Evolutionary conservation across 108 stramenopile genomes (phyloP).

Genomic region (Cyclotella atomus): DNA sequence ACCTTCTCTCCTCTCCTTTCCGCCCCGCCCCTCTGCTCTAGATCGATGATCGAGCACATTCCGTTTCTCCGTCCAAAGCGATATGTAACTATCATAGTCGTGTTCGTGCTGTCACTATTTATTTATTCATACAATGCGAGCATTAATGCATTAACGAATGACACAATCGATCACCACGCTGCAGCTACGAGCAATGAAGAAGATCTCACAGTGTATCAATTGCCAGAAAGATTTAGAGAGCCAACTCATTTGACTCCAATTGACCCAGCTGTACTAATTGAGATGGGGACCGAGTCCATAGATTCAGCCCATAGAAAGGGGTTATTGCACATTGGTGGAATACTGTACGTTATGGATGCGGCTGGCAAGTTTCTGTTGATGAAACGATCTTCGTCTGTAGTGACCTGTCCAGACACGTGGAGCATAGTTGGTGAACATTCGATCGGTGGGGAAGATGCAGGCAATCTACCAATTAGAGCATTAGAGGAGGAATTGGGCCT

Average conservation of each 20-base stretch:
- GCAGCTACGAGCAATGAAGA: background rate
- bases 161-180: background rate
- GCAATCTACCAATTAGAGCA: constrained; percentile 28
- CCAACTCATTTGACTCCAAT: constrained; percentile 50
- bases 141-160: background rate
- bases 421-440: constrained; percentile 54
- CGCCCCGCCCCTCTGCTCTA: no score
- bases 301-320: constrained; percentile 49
- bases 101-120: background rate
- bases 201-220: background rate
- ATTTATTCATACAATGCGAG: background rate
- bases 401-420: constrained; percentile 52
- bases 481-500: constrained; percentile 47
- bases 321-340: constrained; percentile 27
- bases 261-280: constrained; percentile 32
- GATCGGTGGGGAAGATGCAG: constrained; percentile 11
- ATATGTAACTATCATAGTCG: background rate
- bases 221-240: constrained; percentile 2
- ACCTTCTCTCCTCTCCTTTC: no score
- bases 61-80: background rate
- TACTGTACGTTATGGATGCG: constrained; percentile 39
- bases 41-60: no score
- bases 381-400: constrained; percentile 36
- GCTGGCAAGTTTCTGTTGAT: constrained; percentile 33
- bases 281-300: constrained; percentile 10